phyloP scores from a whole-genome alignment of 805 yeast species.

The Metschnikowia koreensis region DNA sequence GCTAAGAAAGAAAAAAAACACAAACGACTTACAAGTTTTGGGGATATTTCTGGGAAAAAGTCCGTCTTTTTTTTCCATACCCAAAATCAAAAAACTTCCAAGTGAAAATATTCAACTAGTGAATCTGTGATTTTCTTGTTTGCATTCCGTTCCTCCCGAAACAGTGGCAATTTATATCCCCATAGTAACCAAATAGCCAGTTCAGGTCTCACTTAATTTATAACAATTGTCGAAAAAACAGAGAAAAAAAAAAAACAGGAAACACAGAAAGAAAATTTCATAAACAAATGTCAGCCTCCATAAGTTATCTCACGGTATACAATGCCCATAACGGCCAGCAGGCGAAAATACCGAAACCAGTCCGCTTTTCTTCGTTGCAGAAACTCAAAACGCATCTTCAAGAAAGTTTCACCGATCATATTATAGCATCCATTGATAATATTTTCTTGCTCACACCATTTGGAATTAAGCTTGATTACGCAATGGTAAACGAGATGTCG shows the following conservation, averaged over 20 bases:
- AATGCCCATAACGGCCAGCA: slow-evolving; percentile 40
- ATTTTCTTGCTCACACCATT: slow-evolving; percentile 60
- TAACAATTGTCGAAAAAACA: no score
- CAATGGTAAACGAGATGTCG: slow-evolving; percentile 48
- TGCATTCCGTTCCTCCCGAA: no score
- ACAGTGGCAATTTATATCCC: no score
- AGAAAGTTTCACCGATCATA: slow-evolving; percentile 25
- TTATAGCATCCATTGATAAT: slow-evolving; percentile 26
- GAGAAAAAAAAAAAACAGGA: no score
- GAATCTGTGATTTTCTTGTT: no score
- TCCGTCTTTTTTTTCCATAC: no score
- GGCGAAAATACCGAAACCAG: slow-evolving; percentile 38
- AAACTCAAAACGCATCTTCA: slow-evolving; percentile 31
- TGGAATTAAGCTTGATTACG: slow-evolving; percentile 59
- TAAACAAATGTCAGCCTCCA: slow-evolving; percentile 1
- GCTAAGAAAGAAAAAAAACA: neutral
- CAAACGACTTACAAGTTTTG: neutral
- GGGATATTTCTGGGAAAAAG: neutral
- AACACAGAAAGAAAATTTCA: no score
- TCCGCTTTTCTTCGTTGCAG: slow-evolving; percentile 35
- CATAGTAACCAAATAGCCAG: no score
- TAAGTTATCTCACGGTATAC: slow-evolving; percentile 25
- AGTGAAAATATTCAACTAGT: no score
- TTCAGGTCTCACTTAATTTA: no score
- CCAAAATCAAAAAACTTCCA: no score